Evolutionary conservation across 768 basidiomycete species (phyloP).

Genomic region (Tulasnella calospora): DNA sequence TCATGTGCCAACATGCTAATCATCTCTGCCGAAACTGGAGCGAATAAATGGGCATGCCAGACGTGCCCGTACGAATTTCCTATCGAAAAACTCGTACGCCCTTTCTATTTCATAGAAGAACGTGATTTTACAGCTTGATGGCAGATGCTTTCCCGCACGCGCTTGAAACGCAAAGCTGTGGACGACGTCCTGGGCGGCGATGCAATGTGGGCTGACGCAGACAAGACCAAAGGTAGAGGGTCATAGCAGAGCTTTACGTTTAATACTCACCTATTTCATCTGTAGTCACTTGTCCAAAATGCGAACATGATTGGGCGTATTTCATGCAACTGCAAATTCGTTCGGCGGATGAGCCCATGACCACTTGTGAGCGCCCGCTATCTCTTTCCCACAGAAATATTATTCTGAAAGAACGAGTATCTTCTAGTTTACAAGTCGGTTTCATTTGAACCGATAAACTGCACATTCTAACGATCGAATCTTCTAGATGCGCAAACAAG

Average conservation of each 20-base stretch:
- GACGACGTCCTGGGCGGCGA: slow-evolving; percentile 96
- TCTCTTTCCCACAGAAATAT: background rate
- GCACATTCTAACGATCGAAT: background rate
- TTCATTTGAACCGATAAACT: background rate
- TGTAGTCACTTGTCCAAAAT: slow-evolving; percentile 61
- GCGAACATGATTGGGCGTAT: slow-evolving; percentile 80
- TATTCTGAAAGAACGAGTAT: background rate
- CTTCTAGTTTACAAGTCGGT: slow-evolving; percentile 23
- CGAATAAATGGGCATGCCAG: slow-evolving; percentile 91
- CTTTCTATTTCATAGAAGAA: background rate
- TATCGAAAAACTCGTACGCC: slow-evolving; percentile 69
- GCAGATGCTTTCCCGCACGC: slow-evolving; percentile 90
- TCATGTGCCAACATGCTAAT: slow-evolving; percentile 85
- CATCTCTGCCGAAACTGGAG: slow-evolving; percentile 69
- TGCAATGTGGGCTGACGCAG: slow-evolving; percentile 90
- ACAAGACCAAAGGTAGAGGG: slow-evolving; percentile 66
- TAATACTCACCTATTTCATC: slow-evolving; percentile 31
- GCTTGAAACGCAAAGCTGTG: slow-evolving; percentile 79
- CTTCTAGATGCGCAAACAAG: slow-evolving; percentile 26
- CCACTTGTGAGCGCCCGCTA: slow-evolving; percentile 41
- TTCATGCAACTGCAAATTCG: slow-evolving; percentile 96
- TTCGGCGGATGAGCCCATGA: slow-evolving; percentile 91
- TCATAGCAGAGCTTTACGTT: background rate
- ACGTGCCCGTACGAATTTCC: slow-evolving; percentile 95
- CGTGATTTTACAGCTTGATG: background rate